Conservation (phyloP, 257 asterid species). For the Ilex aquifolium region DNA sequence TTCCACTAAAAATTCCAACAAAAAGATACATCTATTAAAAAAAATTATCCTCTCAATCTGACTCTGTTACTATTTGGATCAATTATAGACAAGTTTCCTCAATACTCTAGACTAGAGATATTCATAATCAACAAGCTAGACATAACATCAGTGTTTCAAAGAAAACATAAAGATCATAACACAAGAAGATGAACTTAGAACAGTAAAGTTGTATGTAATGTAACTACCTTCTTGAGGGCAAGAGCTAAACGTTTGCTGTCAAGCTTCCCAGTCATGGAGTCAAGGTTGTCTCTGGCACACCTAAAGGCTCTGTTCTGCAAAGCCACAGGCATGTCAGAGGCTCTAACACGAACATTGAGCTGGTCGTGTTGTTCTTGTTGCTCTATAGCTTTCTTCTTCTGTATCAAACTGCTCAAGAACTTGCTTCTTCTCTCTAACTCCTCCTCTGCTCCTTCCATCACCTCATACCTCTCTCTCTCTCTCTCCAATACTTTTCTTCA, state of each 20-base stretch:
- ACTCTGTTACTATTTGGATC: too few species aligned
- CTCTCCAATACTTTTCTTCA: not conserved
- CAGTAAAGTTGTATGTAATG: not conserved
- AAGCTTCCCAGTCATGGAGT: constrained; percentile 54
- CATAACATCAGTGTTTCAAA: too few species aligned
- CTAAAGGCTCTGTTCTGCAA: constrained; percentile 70
- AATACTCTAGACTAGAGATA: too few species aligned
- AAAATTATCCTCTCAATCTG: too few species aligned
- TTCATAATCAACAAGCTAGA: too few species aligned
- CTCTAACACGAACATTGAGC: constrained; percentile 57
- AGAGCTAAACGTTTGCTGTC: constrained; percentile 83
- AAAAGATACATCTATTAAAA: too few species aligned
- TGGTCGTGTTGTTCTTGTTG: constrained; percentile 33
- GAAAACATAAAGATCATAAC: not conserved
- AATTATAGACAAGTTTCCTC: too few species aligned
- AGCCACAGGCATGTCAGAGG: constrained; percentile 66
- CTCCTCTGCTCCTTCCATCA: constrained; percentile 77
- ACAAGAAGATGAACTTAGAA: not conserved
- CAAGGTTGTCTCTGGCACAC: constrained; percentile 39
- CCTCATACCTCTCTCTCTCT: not conserved
- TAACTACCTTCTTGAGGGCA: constrained; percentile 64
- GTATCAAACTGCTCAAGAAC: constrained; percentile 70
- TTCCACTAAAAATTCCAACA: too few species aligned
- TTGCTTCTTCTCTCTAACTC: constrained; percentile 88
- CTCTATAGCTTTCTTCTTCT: constrained; percentile 48